A percentile compares a stretch with the other conserved stretches of the same genome.
These are phyloP conservation scores for Phytophthora quininea DNA, from an alignment of 352 stramenopile genomes.

Conservation along the genomic window DNA sequence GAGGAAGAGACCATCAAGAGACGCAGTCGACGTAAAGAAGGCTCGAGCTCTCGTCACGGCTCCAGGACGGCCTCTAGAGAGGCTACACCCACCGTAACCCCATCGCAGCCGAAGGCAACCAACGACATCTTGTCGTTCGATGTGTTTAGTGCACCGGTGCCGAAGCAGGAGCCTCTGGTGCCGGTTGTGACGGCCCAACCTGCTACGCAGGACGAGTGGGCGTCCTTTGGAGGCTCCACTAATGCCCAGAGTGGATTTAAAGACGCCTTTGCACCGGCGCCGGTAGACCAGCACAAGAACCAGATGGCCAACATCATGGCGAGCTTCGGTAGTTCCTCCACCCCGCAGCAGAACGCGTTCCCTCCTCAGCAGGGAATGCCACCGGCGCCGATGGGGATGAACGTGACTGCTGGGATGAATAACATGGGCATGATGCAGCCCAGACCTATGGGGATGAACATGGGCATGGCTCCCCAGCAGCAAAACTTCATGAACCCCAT, in stretches of 20 bases:
- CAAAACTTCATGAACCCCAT: constrained; percentile 50
- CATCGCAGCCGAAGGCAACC: constrained; percentile 20
- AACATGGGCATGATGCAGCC: constrained; percentile 44
- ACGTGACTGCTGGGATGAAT: constrained; percentile 38
- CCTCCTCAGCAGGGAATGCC: constrained; percentile 55
- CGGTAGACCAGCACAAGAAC: constrained; percentile 67
- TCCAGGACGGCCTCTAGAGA: constrained; percentile 53
- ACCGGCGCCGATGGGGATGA: constrained; percentile 46
- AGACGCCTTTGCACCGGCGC: constrained; percentile 55
- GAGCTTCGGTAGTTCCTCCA: constrained; percentile 59
- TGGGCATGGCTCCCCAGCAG: constrained; percentile 38
- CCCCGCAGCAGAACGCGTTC: constrained; percentile 43
- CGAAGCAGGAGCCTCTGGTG: constrained; percentile 30
- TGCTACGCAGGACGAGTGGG: constrained; percentile 73
- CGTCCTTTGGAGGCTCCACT: constrained; percentile 66
- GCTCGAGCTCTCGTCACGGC: constrained; percentile 24
- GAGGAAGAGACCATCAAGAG: constrained; percentile 25
- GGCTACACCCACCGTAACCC: constrained; percentile 20
- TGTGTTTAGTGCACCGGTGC: constrained; percentile 54
- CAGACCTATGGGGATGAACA: constrained; percentile 33
- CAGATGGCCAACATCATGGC: constrained; percentile 90
- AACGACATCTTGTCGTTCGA: constrained; percentile 80
- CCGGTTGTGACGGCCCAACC: constrained; percentile 15
- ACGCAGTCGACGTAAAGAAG: constrained; percentile 17
- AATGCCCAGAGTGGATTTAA: constrained; percentile 36